Conservation (phyloP, 139 green algal species). For the Tetradesmus obliquus region DNA sequence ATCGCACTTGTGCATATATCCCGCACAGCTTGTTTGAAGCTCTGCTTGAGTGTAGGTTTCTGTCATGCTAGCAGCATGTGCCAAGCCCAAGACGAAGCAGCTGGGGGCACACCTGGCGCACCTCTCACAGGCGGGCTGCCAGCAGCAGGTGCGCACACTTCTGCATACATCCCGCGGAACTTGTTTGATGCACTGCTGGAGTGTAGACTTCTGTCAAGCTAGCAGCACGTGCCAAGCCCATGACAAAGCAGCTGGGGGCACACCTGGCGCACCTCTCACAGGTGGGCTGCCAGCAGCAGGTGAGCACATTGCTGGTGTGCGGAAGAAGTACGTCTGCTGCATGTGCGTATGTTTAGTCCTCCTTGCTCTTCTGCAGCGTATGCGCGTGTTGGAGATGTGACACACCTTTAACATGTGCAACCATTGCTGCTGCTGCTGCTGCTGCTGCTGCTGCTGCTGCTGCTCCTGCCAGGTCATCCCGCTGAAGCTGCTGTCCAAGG, state of each 20-base stretch:
- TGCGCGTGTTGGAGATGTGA: no score
- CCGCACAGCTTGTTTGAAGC: not conserved
- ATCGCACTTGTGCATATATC: not conserved
- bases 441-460: not conserved
- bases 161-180: not conserved
- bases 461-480: constrained; percentile 29
- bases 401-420: no score
- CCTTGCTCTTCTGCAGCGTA: no score
- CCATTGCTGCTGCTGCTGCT: not conserved
- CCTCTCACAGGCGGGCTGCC: not conserved
- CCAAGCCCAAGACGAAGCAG: not conserved
- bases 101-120: constrained; percentile 12
- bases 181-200: not conserved
- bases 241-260: constrained; percentile 19
- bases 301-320: not conserved
- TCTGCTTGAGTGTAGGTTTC: not conserved
- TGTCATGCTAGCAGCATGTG: not conserved
- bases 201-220: not conserved
- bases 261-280: constrained; percentile 23
- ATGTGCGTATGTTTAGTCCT: no score
- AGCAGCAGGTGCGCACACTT: not conserved
- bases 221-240: not conserved
- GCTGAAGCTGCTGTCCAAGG: constrained; percentile 40
- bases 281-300: not conserved
- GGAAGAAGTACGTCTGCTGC: no score